Conservation (phyloP, 345 rosid genomes). For the Adansonia digitata region DNA sequence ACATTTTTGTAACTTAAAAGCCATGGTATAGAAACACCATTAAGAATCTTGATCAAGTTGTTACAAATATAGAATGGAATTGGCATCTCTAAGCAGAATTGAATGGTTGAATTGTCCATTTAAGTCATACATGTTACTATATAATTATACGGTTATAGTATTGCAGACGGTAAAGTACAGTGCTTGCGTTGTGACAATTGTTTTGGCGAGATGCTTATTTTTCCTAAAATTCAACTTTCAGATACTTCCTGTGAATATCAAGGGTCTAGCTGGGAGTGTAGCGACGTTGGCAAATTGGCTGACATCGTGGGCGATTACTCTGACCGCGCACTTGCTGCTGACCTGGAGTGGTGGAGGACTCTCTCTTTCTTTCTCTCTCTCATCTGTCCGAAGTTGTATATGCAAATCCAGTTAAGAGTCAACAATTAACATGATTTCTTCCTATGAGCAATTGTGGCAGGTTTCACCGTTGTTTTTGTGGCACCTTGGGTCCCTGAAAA, state of each 20-base stretch:
- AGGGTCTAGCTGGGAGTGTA: conserved; percentile 63
- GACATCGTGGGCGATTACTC: conserved; percentile 35
- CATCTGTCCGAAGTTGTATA: not conserved
- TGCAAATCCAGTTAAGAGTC: not conserved
- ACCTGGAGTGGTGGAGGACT: conserved; percentile 61
- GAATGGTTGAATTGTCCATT: not conserved
- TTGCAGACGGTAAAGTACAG: not conserved
- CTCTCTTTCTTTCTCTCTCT: conserved; percentile 7
- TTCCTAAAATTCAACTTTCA: conserved; percentile 14
- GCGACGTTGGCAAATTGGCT: conserved; percentile 64
- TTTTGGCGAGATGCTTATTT: too few species aligned
- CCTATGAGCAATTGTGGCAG: conserved; percentile 27
- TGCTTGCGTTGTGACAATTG: not conserved
- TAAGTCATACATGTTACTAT: not conserved
- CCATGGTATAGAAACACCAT: too few species aligned
- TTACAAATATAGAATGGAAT: not conserved
- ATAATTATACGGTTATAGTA: not conserved
- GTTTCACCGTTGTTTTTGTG: conserved; percentile 39
- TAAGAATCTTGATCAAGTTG: too few species aligned
- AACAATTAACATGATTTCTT: not conserved
- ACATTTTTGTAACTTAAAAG: too few species aligned
- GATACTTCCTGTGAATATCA: conserved; percentile 51
- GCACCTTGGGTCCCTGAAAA: conserved; percentile 59
- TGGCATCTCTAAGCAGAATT: not conserved
- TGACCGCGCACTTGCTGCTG: conserved; percentile 60